These are phyloP conservation scores for Lupinus albus DNA, from an alignment of 306 rosid genomes.

Conservation along the genomic window DNA sequence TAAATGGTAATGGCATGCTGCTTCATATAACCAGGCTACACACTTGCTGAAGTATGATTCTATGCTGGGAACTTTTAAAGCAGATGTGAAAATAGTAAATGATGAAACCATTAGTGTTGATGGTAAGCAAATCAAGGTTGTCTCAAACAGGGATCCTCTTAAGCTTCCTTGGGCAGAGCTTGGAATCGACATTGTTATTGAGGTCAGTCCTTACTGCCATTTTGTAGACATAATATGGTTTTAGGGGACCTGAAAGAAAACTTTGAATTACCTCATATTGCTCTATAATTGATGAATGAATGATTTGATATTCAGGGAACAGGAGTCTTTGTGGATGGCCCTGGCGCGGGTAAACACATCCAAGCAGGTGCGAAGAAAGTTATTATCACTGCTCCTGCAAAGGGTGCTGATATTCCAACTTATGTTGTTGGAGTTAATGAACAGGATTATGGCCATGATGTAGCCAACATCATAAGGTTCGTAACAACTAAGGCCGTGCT, in stretches of 20 bases:
- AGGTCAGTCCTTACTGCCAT: conserved; percentile 51
- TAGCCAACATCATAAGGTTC: conserved; percentile 79
- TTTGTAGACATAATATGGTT: background rate
- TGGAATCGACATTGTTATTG: conserved; percentile 97
- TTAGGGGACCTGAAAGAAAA: background rate
- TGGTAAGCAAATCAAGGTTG: conserved; percentile 92
- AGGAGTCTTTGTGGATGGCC: conserved; percentile 98
- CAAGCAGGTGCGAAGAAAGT: conserved; percentile 99
- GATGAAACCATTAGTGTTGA: conserved; percentile 77
- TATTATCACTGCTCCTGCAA: conserved; percentile 97
- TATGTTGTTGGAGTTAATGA: conserved; percentile 93
- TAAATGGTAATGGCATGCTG: conserved; percentile 21
- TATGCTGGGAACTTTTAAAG: conserved; percentile 90
- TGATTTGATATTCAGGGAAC: conserved; percentile 69
- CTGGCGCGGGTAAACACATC: conserved; percentile 97
- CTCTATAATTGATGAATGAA: background rate
- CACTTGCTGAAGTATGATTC: conserved; percentile 96
- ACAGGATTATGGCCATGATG: conserved; percentile 69
- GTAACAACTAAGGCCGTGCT: conserved; percentile 5
- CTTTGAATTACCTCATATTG: background rate
- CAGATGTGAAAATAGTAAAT: conserved; percentile 75
- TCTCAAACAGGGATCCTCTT: conserved; percentile 87
- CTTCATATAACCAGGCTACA: conserved; percentile 52
- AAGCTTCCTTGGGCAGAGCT: conserved; percentile 98
- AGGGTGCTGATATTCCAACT: conserved; percentile 98